These are phyloP conservation scores for Colletotrichum aenigma DNA, from an alignment of 2,329 filamentous ascomycete species.

Conservation along the genomic window DNA sequence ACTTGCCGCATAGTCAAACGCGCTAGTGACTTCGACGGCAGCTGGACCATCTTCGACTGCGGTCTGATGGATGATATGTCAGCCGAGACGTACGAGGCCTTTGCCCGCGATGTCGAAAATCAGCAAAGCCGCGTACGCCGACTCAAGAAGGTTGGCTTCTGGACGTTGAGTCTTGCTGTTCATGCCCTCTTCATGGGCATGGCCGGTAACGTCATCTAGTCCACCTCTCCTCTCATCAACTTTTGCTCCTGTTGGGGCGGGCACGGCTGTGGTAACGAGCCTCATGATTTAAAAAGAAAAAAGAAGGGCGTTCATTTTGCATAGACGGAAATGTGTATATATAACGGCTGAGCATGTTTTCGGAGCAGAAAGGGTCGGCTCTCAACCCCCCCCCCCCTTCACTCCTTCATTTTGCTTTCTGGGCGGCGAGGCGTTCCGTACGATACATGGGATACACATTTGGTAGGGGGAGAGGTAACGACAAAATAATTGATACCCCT, in stretches of 20 bases:
- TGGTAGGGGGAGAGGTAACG: background rate
- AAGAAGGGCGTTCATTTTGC: conserved; percentile 1
- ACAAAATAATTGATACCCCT: conserved; percentile 19
- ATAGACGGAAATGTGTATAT: conserved; percentile 13
- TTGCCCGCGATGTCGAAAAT: conserved; percentile 88
- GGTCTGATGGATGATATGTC: conserved; percentile 93
- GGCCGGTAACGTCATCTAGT: conserved; percentile 75
- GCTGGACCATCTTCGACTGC: conserved; percentile 93
- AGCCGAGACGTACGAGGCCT: conserved; percentile 92
- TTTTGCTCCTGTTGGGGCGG: background rate
- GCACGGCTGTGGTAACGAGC: conserved; percentile 15
- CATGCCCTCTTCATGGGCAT: conserved; percentile 96
- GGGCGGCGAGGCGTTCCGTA: conserved; percentile 6
- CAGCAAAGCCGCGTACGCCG: conserved; percentile 84
- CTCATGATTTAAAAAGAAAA: conserved; percentile 8
- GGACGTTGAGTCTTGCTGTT: conserved; percentile 90
- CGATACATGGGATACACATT: background rate
- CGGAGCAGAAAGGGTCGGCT: background rate
- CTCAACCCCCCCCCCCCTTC: background rate
- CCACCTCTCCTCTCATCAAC: background rate
- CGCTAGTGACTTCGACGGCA: conserved; percentile 87
- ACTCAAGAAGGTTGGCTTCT: conserved; percentile 95
- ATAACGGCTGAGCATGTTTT: background rate
- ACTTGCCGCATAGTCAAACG: conserved; percentile 93
- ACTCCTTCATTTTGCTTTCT: background rate